Evolutionary conservation across 257 asterid genomes (phyloP), one percentile per base, ranked within the genome.

Genomic region (Capsicum chinense): DNA sequence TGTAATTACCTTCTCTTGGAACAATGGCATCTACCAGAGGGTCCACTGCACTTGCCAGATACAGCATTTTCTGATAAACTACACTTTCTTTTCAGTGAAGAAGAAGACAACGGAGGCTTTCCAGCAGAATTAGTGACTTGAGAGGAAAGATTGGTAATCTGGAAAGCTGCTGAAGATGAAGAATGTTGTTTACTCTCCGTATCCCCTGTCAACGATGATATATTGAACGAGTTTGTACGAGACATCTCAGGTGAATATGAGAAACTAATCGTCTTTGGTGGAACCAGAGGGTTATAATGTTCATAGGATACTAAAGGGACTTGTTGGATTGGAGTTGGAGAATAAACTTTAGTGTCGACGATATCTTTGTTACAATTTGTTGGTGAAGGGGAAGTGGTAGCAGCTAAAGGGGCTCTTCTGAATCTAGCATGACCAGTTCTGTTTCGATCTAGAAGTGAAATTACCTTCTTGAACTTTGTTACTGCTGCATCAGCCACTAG

Each of bases 381-480:
- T 12, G 19, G 47, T 14, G 87, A 71, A 17, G 84, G 70, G 8
- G 91, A 80, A 11, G 92, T 69, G 33, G 33, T 26, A 1, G 33
- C 33, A 37, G 84, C 37, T 6, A 88, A 84, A 0, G 98, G 97
- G 21, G 88, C 96, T 79, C 98, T 76, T 85, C 99, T 88, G 90
- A 95, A 95, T 39, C 99, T 95, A 83, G 99, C 99, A 82, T 95
- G 99, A 0, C 99, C 98, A 52, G 98, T 94, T 70, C 95, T 87
- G 33, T 92, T 86, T 87, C 91, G 92, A 76, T 90, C 94, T 54
- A 94, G 89, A 3, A 94, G 92, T 44, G 95, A 90, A 64, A 94
- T 92, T 0, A 88, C 94, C 47, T 83, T 90, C 79, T 89, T 91
- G 83, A 95, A 94, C 87, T 92, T 92, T 79, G 19, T 86, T 33